phyloP scores from a whole-genome alignment of 352 stramenopile genomes.

The Pythium guiyangense region DNA sequence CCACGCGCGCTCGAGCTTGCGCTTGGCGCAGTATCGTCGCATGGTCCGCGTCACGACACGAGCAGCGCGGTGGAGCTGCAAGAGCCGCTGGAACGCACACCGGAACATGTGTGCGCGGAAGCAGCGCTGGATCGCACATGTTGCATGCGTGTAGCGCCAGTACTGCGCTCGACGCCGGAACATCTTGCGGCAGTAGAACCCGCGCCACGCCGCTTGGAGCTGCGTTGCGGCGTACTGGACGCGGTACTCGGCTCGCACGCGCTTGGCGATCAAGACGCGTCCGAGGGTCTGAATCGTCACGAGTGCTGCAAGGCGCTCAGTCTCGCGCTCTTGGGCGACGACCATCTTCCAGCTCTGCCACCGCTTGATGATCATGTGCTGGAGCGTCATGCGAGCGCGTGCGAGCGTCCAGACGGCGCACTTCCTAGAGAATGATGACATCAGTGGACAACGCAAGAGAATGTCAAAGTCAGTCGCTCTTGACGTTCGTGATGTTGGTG shows the following conservation, averaged over 20 bases:
- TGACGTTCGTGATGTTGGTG: not conserved
- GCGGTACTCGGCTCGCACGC: constrained; percentile 15
- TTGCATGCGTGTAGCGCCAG: constrained; percentile 25
- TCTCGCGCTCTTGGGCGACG: constrained; percentile 18
- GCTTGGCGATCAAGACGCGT: constrained; percentile 25
- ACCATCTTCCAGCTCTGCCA: constrained; percentile 32
- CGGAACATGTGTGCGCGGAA: constrained; percentile 37
- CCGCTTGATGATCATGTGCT: constrained; percentile 13
- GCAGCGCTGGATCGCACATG: constrained; percentile 28
- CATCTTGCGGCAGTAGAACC: constrained; percentile 45
- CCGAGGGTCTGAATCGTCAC: constrained; percentile 55
- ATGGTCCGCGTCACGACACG: constrained; percentile 33
- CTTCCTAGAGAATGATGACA: constrained; percentile 26
- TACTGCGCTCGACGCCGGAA: constrained; percentile 29
- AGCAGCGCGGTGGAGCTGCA: constrained; percentile 26
- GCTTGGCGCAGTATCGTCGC: constrained; percentile 28
- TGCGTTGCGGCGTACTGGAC: constrained; percentile 22
- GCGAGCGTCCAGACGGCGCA: constrained; percentile 31
- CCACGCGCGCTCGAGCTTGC: constrained; percentile 34
- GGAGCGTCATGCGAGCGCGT: constrained; percentile 26
- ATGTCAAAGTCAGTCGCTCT: too few relatives aligned
- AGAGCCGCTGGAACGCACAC: constrained; percentile 21
- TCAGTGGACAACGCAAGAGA: too few relatives aligned
- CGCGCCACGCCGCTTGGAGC: constrained; percentile 47
- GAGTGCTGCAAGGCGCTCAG: constrained; percentile 39